phyloP scores from a whole-genome alignment of 352 stramenopile species.

The Pythium sp. region DNA sequence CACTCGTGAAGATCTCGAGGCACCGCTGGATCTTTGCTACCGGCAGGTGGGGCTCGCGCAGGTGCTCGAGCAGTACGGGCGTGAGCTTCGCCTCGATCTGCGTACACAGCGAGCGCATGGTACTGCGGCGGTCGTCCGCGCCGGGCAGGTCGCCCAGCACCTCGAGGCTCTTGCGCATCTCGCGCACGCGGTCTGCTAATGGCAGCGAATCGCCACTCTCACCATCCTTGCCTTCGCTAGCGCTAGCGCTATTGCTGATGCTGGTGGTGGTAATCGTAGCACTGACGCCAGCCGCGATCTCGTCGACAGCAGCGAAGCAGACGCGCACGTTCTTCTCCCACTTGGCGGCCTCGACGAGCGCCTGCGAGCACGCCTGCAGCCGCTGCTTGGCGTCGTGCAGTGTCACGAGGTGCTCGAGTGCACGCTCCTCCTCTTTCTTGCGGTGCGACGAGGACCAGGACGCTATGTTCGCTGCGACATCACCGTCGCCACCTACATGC shows the following conservation, averaged over 20 bases:
- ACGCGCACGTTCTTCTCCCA: conserved; percentile 66
- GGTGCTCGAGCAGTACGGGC: conserved; percentile 35
- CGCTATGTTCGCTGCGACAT: conserved; percentile 3
- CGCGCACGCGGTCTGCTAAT: conserved; percentile 45
- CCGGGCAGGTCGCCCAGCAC: conserved; percentile 63
- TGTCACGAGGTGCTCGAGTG: conserved; percentile 53
- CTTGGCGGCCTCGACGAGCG: conserved; percentile 61
- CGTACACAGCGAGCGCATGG: conserved; percentile 42
- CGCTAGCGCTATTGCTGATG: not conserved
- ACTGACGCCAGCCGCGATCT: conserved; percentile 9
- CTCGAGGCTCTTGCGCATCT: conserved; percentile 66
- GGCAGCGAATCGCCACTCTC: conserved; percentile 9
- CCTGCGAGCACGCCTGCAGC: conserved; percentile 58
- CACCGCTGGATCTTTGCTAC: conserved; percentile 43
- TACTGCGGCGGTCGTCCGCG: conserved; percentile 47
- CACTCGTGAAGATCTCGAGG: conserved; percentile 48
- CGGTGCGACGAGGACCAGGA: conserved; percentile 15
- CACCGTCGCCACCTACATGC: conserved; percentile 19
- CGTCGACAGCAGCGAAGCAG: conserved; percentile 46
- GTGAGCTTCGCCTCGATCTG: conserved; percentile 58
- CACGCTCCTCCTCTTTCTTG: conserved; percentile 27
- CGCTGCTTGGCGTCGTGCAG: conserved; percentile 70
- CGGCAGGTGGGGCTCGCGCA: conserved; percentile 42
- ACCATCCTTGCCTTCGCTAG: not conserved
- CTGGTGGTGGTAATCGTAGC: not conserved